Evolutionary conservation across 2,329 filamentous ascomycete species (phyloP).

Genomic region (Didymellaceae sp.): DNA sequence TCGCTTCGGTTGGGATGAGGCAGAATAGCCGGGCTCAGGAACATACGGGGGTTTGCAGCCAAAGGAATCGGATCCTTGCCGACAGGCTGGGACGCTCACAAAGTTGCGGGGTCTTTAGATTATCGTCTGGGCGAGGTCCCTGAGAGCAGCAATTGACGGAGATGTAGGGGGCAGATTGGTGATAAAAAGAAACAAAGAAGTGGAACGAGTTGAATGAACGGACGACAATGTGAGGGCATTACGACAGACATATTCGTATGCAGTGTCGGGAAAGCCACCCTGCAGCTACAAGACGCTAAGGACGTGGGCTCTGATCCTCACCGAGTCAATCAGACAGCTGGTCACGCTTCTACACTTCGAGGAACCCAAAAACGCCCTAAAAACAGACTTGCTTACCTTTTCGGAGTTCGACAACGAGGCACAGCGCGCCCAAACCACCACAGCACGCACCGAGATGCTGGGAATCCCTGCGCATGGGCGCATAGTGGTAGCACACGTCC

Average conservation of each 20-base stretch:
- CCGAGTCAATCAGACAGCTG: slow-evolving; percentile 17
- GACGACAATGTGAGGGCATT: slow-evolving; percentile 19
- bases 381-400: slow-evolving; percentile 3
- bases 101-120: no score
- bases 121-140: slow-evolving; percentile 20
- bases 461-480: slow-evolving; percentile 24
- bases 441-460: slow-evolving; percentile 9
- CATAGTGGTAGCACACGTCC: slow-evolving; percentile 16
- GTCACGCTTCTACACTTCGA: slow-evolving; percentile 9
- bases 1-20: slow-evolving; percentile 30
- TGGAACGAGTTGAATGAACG: slow-evolving; percentile 13
- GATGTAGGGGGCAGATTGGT: slow-evolving; percentile 12
- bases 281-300: slow-evolving; percentile 25
- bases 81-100: no score
- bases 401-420: slow-evolving; percentile 3
- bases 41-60: slow-evolving; percentile 16
- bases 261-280: slow-evolving; percentile 13
- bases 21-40: slow-evolving; percentile 14
- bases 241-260: slow-evolving; percentile 26
- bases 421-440: slow-evolving; percentile 8
- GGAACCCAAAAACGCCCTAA: slow-evolving; percentile 9
- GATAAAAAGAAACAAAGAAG: slow-evolving; percentile 11
- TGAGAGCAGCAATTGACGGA: slow-evolving; percentile 8
- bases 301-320: slow-evolving; percentile 20
- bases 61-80: slow-evolving; percentile 19